Conservation (phyloP, 1,139 yeast species). For the Candida mesenterica region DNA sequence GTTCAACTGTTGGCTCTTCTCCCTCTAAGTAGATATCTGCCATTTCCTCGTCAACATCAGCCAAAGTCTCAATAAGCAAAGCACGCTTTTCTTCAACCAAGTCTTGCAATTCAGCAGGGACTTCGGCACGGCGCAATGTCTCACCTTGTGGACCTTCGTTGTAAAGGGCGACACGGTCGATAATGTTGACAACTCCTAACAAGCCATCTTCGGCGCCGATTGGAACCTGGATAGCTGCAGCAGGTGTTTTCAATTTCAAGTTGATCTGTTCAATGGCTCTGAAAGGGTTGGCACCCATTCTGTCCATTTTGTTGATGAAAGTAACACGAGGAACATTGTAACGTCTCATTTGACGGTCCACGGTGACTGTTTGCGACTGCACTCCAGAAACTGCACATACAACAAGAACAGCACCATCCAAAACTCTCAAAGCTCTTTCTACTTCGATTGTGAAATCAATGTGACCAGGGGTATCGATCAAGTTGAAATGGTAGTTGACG, state of each 20-base stretch:
- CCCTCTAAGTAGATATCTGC: slow-evolving; percentile 93
- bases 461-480: slow-evolving; percentile 48
- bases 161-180: slow-evolving; percentile 81
- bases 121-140: slow-evolving; percentile 52
- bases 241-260: slow-evolving; percentile 82
- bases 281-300: slow-evolving; percentile 99
- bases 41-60: slow-evolving; percentile 96
- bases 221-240: slow-evolving; percentile 97
- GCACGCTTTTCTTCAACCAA: slow-evolving; percentile 49
- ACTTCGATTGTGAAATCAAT: slow-evolving; percentile 98
- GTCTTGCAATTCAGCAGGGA: slow-evolving; percentile 55
- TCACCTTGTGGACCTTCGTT: slow-evolving; percentile 96
- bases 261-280: slow-evolving; percentile 90
- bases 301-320: slow-evolving; percentile 96
- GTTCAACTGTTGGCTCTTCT: slow-evolving; percentile 77
- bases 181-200: slow-evolving; percentile 87
- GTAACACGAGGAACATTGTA: slow-evolving; percentile 96
- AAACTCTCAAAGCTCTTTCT: slow-evolving; percentile 92
- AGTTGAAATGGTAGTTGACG: slow-evolving; percentile 70
- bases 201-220: slow-evolving; percentile 88
- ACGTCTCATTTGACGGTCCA: slow-evolving; percentile 98
- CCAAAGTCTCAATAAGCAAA: slow-evolving; percentile 83
- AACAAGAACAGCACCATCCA: slow-evolving; percentile 97
- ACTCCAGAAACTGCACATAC: slow-evolving; percentile 99
- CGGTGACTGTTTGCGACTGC: slow-evolving; percentile 97